Conservation (phyloP, 306 rosid species). For the Rubus parviflorus region DNA sequence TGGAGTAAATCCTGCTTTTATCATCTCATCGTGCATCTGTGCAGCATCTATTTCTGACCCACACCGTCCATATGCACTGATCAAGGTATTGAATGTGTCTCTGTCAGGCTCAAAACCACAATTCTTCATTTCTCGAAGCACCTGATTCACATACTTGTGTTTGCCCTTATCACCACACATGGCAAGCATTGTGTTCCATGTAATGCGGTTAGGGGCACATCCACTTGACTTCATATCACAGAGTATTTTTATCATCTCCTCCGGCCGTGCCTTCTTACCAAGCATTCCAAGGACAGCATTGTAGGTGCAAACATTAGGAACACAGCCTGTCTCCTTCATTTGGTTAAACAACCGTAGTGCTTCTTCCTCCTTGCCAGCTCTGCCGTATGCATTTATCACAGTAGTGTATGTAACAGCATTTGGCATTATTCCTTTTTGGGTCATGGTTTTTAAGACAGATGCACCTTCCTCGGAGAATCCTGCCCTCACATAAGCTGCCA, state of each 20-base stretch:
- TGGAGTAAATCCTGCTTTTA: slow-evolving; percentile 74
- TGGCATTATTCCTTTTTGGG: slow-evolving; percentile 69
- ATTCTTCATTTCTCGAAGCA: slow-evolving; percentile 80
- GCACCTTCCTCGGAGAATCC: slow-evolving; percentile 85
- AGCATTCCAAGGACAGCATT: slow-evolving; percentile 75
- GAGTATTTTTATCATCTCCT: slow-evolving; percentile 71
- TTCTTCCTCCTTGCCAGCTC: slow-evolving; percentile 67
- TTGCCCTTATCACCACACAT: slow-evolving; percentile 82
- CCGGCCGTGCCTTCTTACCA: slow-evolving; percentile 67
- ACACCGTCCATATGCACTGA: slow-evolving; percentile 88
- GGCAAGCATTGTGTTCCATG: slow-evolving; percentile 96
- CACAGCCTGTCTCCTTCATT: slow-evolving; percentile 90
- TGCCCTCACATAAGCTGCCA: slow-evolving; percentile 82
- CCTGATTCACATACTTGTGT: slow-evolving; percentile 61
- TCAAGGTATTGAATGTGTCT: slow-evolving; percentile 91
- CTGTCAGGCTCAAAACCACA: slow-evolving; percentile 95
- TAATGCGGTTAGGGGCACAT: slow-evolving; percentile 76
- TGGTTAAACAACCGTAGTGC: slow-evolving; percentile 65
- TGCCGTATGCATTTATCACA: slow-evolving; percentile 81
- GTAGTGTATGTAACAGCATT: slow-evolving; percentile 92
- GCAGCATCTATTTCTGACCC: slow-evolving; percentile 79
- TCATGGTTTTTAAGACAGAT: slow-evolving; percentile 73
- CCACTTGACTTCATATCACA: slow-evolving; percentile 80
- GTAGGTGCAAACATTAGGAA: slow-evolving; percentile 77
- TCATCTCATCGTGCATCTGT: slow-evolving; percentile 79